Percentiles rank a stretch among this genome's conserved stretches.
Conservation (phyloP, 495 filamentous ascomycete species). For the Hypoxylon rickii region DNA sequence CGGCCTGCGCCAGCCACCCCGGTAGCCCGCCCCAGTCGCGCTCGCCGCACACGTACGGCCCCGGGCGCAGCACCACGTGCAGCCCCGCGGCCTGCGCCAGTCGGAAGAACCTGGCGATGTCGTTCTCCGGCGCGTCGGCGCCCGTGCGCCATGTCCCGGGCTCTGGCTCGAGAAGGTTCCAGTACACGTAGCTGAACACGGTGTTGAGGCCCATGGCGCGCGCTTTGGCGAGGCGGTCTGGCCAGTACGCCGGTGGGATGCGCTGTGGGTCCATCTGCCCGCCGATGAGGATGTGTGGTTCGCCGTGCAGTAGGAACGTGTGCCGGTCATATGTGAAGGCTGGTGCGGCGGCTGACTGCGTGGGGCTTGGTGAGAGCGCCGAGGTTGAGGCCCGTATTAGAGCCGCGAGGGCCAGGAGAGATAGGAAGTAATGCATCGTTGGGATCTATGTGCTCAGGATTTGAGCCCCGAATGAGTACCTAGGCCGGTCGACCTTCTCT, state of each 20-base stretch:
- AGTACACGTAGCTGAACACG: conserved; percentile 54
- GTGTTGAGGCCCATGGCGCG: conserved; percentile 54
- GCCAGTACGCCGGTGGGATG: conserved; percentile 50
- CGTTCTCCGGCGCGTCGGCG: conserved; percentile 39
- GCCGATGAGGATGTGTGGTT: conserved; percentile 50
- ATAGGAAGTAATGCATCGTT: too few relatives aligned
- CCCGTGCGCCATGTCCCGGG: conserved; percentile 39
- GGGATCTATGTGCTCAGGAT: too few relatives aligned
- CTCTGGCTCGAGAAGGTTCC: conserved; percentile 50
- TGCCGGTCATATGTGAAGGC: conserved; percentile 37
- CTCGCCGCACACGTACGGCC: conserved; percentile 55
- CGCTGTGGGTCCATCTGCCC: conserved; percentile 58
- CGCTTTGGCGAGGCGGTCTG: conserved; percentile 46
- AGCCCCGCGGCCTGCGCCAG: conserved; percentile 49
- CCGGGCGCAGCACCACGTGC: conserved; percentile 49
- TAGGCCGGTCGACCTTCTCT: neutral
- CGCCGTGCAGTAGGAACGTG: conserved; percentile 49
- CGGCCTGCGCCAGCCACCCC: conserved; percentile 47
- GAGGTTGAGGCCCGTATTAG: conserved; percentile 9
- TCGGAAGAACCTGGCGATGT: conserved; percentile 48
- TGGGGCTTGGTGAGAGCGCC: neutral
- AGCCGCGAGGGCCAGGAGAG: neutral
- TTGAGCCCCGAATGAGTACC: too few relatives aligned
- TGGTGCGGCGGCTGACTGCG: conserved; percentile 22
- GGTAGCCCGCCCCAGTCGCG: conserved; percentile 56